Evolutionary conservation across 83 land plant genomes (phyloP).

Genomic region (Diphasiastrum complanatum): DNA sequence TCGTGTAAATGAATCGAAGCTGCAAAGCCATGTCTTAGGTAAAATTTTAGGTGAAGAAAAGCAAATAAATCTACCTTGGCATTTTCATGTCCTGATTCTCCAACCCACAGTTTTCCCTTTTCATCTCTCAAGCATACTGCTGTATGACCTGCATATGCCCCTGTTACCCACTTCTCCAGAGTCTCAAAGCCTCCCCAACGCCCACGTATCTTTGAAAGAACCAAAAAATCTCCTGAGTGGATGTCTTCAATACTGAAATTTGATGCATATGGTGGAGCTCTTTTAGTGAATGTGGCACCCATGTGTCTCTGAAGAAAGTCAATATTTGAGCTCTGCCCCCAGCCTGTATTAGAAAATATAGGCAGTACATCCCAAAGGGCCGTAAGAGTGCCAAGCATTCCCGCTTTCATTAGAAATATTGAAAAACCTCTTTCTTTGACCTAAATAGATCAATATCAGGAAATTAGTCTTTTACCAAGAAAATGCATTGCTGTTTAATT

Average conservation of each 20-base stretch:
- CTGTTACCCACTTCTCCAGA: constrained; percentile 98
- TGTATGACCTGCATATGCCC: constrained; percentile 96
- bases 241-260: constrained; percentile 69
- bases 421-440: constrained; percentile 96
- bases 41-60: too few relatives aligned
- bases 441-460: constrained; percentile 26
- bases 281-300: constrained; percentile 75
- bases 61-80: too few relatives aligned
- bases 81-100: constrained; percentile 98
- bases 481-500: too few relatives aligned
- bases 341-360: constrained; percentile 76
- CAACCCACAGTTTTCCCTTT: constrained; percentile 87
- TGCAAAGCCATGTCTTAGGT: too few relatives aligned
- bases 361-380: constrained; percentile 86
- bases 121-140: constrained; percentile 92
- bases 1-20: too few relatives aligned
- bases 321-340: constrained; percentile 85
- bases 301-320: constrained; percentile 81
- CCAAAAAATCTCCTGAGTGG: constrained; percentile 95
- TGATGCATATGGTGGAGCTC: constrained; percentile 50
- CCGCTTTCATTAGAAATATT: constrained; percentile 96
- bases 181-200: constrained; percentile 99
- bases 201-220: constrained; percentile 92
- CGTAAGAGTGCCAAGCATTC: constrained; percentile 88
- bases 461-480: too few relatives aligned